Percentiles rank a stretch among this genome's conserved stretches.
These are phyloP conservation scores for Voacanga thouarsii DNA, from an alignment of 257 asterid species.

Conservation along the genomic window DNA sequence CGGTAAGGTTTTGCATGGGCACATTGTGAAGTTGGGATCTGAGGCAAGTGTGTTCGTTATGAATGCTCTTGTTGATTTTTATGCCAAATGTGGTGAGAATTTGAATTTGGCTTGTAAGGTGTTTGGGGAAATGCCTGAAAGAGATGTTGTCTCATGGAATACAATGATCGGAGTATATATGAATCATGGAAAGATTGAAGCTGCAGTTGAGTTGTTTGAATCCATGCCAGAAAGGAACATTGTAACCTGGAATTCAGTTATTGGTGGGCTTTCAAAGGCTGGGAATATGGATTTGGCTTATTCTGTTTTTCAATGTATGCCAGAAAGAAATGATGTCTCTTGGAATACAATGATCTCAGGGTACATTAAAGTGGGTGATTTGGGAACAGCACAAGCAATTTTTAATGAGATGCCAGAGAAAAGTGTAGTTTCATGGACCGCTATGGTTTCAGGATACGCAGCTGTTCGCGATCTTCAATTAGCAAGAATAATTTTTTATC, in stretches of 20 bases:
- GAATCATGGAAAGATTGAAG: conserved; percentile 27
- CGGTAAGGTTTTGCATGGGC: conserved; percentile 49
- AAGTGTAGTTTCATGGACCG: conserved; percentile 49
- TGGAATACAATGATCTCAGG: conserved; percentile 29
- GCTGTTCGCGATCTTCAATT: conserved; percentile 30
- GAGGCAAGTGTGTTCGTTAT: conserved; percentile 53
- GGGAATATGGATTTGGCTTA: conserved; percentile 39
- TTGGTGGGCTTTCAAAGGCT: conserved; percentile 73
- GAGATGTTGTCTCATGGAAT: conserved; percentile 73
- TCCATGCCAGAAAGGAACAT: conserved; percentile 39
- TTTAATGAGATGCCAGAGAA: conserved; percentile 29
- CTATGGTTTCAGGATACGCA: conserved; percentile 40
- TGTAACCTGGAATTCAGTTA: conserved; percentile 40
- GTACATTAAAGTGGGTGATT: not conserved
- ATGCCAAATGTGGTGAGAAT: conserved; percentile 52
- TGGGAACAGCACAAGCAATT: conserved; percentile 3
- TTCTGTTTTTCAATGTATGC: conserved; percentile 47
- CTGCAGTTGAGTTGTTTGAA: conserved; percentile 42
- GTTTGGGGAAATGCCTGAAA: conserved; percentile 60
- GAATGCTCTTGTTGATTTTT: conserved; percentile 55
- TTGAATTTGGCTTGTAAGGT: conserved; percentile 32
- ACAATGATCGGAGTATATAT: conserved; percentile 47
- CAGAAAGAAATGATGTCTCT: conserved; percentile 59
- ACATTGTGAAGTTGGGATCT: conserved; percentile 50
- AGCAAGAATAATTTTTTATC: conserved; percentile 31